These are phyloP conservation scores for Trichoderma reesei DNA, from an alignment of 495 filamentous ascomycete species.

Conservation along the genomic window DNA sequence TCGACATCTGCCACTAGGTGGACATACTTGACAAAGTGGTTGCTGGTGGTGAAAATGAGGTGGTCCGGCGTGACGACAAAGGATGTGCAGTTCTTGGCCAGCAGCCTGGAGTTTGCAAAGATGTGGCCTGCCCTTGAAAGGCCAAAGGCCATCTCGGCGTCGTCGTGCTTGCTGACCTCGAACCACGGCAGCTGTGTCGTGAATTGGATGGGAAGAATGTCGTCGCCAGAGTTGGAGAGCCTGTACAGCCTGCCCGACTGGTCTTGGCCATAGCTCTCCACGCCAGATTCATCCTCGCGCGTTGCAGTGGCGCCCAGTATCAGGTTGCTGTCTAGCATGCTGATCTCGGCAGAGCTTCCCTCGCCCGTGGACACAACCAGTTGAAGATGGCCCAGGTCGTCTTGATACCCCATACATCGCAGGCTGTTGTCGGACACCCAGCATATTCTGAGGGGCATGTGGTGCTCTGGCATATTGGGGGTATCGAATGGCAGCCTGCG, in stretches of 20 bases:
- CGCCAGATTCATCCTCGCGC: neutral
- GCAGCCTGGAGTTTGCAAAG: slow-evolving; percentile 61
- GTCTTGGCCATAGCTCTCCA: slow-evolving; percentile 27
- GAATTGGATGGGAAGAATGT: slow-evolving; percentile 19
- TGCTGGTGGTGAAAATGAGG: slow-evolving; percentile 82
- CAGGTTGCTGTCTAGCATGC: neutral
- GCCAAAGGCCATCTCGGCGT: slow-evolving; percentile 42
- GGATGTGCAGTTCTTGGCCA: slow-evolving; percentile 83
- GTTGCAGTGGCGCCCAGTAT: neutral
- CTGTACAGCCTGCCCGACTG: slow-evolving; percentile 24
- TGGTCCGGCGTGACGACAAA: slow-evolving; percentile 74
- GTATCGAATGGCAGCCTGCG: slow-evolving; percentile 18
- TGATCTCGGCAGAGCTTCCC: neutral
- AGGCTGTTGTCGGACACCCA: neutral
- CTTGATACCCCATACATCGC: neutral
- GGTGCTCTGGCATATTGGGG: slow-evolving; percentile 6
- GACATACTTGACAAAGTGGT: slow-evolving; percentile 87
- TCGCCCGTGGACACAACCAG: neutral
- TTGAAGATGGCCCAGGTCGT: slow-evolving; percentile 6
- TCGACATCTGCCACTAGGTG: slow-evolving; percentile 55
- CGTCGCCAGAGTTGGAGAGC: slow-evolving; percentile 11
- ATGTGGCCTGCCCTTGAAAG: slow-evolving; percentile 66
- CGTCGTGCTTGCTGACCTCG: slow-evolving; percentile 31
- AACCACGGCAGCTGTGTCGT: slow-evolving; percentile 44
- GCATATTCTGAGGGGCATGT: slow-evolving; percentile 3